Conservation (phyloP, 2,329 filamentous ascomycete species). For the Cercospora citrullina region DNA sequence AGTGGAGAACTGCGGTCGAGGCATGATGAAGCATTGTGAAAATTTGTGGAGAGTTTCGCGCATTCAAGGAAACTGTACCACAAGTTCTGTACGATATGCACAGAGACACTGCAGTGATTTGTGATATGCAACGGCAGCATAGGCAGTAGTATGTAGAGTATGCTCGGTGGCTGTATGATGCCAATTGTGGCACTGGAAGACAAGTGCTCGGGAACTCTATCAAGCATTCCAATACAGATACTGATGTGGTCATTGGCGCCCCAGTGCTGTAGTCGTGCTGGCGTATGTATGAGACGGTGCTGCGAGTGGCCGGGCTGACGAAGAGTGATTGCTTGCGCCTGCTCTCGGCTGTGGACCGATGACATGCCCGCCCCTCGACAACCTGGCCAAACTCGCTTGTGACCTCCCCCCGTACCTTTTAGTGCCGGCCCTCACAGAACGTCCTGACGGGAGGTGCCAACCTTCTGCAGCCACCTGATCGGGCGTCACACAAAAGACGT, state of each 20-base stretch:
- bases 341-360: conserved; percentile 4
- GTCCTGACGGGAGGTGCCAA: not conserved
- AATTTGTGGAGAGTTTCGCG: not conserved
- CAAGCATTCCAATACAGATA: not conserved
- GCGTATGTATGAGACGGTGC: not conserved
- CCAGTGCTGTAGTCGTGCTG: not conserved
- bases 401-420: conserved; percentile 1
- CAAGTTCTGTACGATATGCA: not conserved
- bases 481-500: conserved; percentile 15
- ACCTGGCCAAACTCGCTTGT: conserved; percentile 3
- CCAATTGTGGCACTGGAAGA: not conserved
- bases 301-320: not conserved
- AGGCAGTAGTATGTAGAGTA: not conserved
- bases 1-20: not conserved
- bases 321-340: conserved; percentile 1
- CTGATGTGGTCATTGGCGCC: not conserved
- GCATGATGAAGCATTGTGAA: not conserved
- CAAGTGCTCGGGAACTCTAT: not conserved
- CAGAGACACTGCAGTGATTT: not conserved
- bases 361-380: not conserved
- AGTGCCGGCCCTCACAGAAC: not conserved
- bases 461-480: conserved; percentile 10
- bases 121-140: not conserved
- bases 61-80: not conserved
- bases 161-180: not conserved